A percentile compares a stretch with the other conserved stretches of the same genome.
Conservation (phyloP, 2,329 filamentous ascomycete species). For the Cladophialophora carrionii region DNA sequence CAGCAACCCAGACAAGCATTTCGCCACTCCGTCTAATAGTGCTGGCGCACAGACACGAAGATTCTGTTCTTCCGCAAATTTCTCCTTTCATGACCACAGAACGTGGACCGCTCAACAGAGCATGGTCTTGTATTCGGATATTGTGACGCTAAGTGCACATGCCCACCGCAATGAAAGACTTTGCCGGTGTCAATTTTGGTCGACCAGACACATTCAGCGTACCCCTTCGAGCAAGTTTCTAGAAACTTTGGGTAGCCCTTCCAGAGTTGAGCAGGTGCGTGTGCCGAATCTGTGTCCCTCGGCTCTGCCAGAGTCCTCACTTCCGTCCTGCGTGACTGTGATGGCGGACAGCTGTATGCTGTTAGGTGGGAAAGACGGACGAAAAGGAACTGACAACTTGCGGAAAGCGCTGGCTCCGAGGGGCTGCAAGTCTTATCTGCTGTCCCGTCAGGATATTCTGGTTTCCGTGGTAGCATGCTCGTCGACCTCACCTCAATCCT, state of each 20-base stretch:
- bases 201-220: not conserved
- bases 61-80: not conserved
- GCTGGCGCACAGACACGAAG: not conserved
- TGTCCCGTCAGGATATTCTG: too few relatives aligned
- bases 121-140: not conserved
- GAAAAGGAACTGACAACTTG: too few relatives aligned
- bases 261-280: not conserved
- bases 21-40: not conserved
- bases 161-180: not conserved
- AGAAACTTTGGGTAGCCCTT: not conserved
- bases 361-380: not conserved
- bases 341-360: not conserved
- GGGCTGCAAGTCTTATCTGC: too few relatives aligned
- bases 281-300: not conserved
- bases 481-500: too few relatives aligned
- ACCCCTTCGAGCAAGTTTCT: not conserved
- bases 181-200: not conserved
- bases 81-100: not conserved
- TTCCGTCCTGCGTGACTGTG: not conserved
- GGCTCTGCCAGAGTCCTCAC: not conserved
- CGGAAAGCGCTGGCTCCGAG: too few relatives aligned
- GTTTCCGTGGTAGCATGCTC: too few relatives aligned
- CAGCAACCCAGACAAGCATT: not conserved
- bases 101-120: not conserved
- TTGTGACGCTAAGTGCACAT: not conserved